Evolutionary conservation across 495 filamentous ascomycete species (phyloP).

Genomic region (Tuber aestivum): DNA sequence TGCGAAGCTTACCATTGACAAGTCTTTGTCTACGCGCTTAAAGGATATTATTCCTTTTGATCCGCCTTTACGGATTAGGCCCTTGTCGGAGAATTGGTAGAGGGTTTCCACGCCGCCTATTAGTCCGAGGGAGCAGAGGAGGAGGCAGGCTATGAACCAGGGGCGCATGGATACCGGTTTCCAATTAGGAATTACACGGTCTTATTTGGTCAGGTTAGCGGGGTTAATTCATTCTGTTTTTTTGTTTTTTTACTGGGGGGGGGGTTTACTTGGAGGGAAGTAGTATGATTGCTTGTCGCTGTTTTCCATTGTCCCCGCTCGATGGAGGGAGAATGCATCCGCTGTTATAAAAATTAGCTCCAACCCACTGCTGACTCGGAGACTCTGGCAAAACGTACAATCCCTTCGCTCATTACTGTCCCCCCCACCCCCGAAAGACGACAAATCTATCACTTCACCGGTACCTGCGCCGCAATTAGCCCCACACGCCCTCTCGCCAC

Average conservation of each 20-base stretch:
- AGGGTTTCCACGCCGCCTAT: constrained; percentile 56
- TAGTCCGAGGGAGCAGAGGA: constrained; percentile 54
- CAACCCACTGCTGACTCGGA: background rate
- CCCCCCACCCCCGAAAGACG: constrained; percentile 27
- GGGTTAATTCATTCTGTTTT: background rate
- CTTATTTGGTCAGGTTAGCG: constrained; percentile 20
- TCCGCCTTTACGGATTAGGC: constrained; percentile 43
- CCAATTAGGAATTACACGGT: constrained; percentile 55
- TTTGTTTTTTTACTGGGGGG: too few species aligned
- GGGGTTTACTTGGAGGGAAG: constrained; percentile 34
- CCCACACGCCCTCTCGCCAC: background rate
- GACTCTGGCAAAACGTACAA: constrained; percentile 20
- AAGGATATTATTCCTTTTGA: constrained; percentile 48
- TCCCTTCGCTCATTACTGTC: constrained; percentile 20
- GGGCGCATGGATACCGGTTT: constrained; percentile 64
- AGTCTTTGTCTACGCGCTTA: constrained; percentile 47
- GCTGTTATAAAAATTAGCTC: constrained; percentile 19
- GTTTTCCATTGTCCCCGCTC: constrained; percentile 27
- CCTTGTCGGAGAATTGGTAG: constrained; percentile 52
- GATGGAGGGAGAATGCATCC: constrained; percentile 29
- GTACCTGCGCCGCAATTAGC: constrained; percentile 21
- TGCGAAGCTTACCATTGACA: constrained; percentile 55
- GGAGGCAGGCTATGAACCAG: constrained; percentile 55
- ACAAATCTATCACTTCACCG: constrained; percentile 39
- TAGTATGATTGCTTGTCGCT: constrained; percentile 30